Conservation (phyloP, 768 basidiomycete genomes). For the Imleria badia region DNA sequence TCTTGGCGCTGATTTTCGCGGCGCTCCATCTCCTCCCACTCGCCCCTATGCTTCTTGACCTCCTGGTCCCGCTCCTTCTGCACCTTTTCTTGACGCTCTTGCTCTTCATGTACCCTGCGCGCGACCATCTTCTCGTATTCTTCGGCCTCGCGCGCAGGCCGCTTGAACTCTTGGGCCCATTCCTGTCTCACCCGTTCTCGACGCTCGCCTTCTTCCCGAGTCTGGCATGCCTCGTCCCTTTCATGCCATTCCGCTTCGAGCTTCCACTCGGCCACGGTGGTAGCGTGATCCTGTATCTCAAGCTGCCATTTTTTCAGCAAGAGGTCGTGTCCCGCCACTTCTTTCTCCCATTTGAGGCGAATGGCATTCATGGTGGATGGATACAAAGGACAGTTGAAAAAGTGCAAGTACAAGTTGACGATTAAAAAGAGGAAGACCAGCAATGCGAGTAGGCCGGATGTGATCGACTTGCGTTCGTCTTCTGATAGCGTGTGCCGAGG, state of each 20-base stretch:
- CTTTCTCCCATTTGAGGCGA: conserved; percentile 12
- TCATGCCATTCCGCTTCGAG: conserved; percentile 12
- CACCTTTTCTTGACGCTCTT: not conserved
- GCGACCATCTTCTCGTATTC: conserved; percentile 2
- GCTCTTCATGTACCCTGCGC: conserved; percentile 4
- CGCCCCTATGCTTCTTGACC: not conserved
- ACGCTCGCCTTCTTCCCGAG: conserved; percentile 3
- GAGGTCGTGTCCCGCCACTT: not conserved
- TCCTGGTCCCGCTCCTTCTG: conserved; percentile 7
- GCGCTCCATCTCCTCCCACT: conserved; percentile 13
- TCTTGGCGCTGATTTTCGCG: conserved; percentile 9
- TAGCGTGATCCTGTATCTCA: conserved; percentile 2
- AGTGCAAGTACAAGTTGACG: conserved; percentile 2
- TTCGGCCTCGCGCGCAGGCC: not conserved
- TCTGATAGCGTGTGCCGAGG: not conserved
- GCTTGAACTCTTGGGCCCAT: conserved; percentile 7
- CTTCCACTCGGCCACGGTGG: conserved; percentile 4
- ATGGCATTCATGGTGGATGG: conserved; percentile 7
- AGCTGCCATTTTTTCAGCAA: conserved; percentile 5
- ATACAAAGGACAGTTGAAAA: conserved; percentile 4
- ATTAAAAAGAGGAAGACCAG: not conserved
- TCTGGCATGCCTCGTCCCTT: conserved; percentile 2
- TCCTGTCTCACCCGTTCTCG: conserved; percentile 2
- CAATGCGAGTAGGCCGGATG: not conserved
- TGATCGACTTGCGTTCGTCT: not conserved